Percentiles rank a stretch among this genome's conserved stretches.
These are phyloP conservation scores for Suillus tomentosus DNA, from an alignment of 768 basidiomycete species.

Conservation along the genomic window DNA sequence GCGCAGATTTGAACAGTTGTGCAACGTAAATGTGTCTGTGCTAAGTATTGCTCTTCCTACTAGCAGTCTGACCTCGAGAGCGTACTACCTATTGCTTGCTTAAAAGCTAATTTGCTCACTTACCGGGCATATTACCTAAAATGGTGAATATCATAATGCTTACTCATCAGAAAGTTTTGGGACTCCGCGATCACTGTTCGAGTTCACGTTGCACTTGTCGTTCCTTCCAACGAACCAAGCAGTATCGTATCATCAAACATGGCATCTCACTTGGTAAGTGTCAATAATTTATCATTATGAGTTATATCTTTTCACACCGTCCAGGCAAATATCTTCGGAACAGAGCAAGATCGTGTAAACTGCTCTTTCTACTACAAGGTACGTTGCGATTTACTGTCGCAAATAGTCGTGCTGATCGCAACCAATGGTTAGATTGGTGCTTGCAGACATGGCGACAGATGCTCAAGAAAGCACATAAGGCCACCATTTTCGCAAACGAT, in stretches of 20 bases:
- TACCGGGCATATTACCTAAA: neutral
- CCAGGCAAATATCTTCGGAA: slow-evolving; percentile 94
- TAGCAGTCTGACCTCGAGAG: neutral
- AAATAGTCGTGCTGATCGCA: neutral
- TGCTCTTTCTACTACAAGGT: slow-evolving; percentile 99
- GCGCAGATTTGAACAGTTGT: neutral
- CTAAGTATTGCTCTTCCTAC: neutral
- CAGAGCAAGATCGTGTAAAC: slow-evolving; percentile 94
- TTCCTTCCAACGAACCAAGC: slow-evolving; percentile 1
- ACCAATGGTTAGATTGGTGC: slow-evolving; percentile 79
- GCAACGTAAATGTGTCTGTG: too few relatives aligned
- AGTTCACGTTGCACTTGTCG: slow-evolving; percentile 3
- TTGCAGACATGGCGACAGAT: slow-evolving; percentile 96
- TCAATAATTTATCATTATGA: neutral
- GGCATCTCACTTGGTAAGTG: slow-evolving; percentile 78
- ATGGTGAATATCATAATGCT: neutral
- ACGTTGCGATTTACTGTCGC: slow-evolving; percentile 24
- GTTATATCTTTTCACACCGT: slow-evolving; percentile 10
- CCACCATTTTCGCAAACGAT: slow-evolving; percentile 98
- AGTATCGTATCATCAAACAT: slow-evolving; percentile 29
- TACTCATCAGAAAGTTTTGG: slow-evolving; percentile 14
- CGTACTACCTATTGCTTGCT: neutral
- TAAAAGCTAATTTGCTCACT: neutral
- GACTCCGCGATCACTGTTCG: slow-evolving; percentile 23
- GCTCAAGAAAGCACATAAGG: slow-evolving; percentile 97